Conservation (phyloP, 2,329 filamentous ascomycete species). For the Rhytidhysteron rufulum region DNA sequence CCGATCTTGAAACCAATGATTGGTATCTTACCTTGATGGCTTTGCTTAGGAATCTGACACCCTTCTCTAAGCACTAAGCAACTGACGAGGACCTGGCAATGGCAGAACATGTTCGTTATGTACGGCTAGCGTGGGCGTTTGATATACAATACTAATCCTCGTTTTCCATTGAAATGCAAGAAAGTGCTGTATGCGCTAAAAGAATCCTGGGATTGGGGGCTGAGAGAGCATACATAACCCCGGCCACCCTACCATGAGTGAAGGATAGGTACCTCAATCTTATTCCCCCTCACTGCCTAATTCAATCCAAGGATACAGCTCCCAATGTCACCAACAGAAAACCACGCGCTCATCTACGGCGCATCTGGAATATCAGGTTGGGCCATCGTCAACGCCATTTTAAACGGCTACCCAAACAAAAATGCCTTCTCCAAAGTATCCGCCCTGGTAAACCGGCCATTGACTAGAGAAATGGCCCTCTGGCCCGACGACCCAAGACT, state of each 20-base stretch:
- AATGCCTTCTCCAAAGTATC: constrained; percentile 43
- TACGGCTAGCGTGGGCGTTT: too few species aligned
- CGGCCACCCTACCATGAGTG: constrained; percentile 3
- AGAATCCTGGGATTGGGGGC: constrained; percentile 2
- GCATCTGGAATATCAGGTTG: constrained; percentile 50
- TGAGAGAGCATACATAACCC: not conserved
- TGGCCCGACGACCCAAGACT: constrained; percentile 36
- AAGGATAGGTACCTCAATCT: not conserved
- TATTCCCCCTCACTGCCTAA: too few species aligned
- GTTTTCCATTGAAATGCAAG: too few species aligned
- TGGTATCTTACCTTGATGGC: too few species aligned
- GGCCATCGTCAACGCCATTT: constrained; percentile 47
- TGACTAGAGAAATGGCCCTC: constrained; percentile 26
- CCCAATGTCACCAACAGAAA: constrained; percentile 15
- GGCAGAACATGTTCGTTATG: too few species aligned
- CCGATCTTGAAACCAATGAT: too few species aligned
- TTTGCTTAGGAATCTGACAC: too few species aligned
- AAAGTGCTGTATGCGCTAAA: not conserved
- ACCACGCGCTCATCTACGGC: constrained; percentile 37
- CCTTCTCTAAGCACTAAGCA: too few species aligned
- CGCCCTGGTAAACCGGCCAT: constrained; percentile 47
- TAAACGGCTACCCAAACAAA: constrained; percentile 44
- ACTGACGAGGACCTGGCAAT: too few species aligned
- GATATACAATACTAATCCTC: too few species aligned
- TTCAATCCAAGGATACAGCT: too few species aligned